A percentile compares a stretch with the other conserved stretches of the same genome.
Conservation (phyloP, 345 rosid genomes). For the Angophora floribunda region DNA sequence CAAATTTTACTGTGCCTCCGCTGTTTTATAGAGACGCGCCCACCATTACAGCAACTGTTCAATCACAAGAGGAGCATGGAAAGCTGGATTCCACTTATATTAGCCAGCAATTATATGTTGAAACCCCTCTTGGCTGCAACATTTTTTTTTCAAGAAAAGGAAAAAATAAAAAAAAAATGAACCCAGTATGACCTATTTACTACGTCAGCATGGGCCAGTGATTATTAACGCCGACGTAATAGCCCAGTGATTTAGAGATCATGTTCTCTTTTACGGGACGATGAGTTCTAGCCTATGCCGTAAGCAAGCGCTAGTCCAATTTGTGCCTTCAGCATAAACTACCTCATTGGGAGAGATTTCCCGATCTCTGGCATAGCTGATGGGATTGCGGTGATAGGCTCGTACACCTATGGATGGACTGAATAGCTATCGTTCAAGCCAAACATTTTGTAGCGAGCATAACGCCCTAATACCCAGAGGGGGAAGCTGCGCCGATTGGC, state of each 20-base stretch:
- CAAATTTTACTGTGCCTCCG: neutral
- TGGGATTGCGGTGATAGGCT: neutral
- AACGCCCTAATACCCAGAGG: neutral
- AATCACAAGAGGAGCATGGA: neutral
- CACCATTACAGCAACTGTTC: neutral
- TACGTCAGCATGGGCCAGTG: neutral
- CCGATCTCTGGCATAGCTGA: neutral
- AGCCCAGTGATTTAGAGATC: neutral
- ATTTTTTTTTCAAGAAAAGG: neutral
- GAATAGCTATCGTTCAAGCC: neutral
- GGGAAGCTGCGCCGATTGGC: neutral
- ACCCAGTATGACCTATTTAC: neutral
- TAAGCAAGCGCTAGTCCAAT: accelerated
- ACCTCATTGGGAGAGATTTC: neutral
- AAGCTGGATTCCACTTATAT: neutral
- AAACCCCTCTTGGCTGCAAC: neutral
- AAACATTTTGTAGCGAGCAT: neutral
- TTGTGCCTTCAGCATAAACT: neutral
- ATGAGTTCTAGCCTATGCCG: neutral
- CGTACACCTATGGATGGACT: neutral
- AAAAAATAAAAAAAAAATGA: neutral
- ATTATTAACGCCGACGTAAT: neutral
- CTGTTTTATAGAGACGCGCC: neutral
- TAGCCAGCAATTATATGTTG: neutral
- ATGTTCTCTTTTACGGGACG: neutral